Percentiles rank a stretch among this genome's conserved stretches.
Evolutionary conservation across 257 asterid genomes (phyloP).

Genomic region (Solanum sejunctum): DNA sequence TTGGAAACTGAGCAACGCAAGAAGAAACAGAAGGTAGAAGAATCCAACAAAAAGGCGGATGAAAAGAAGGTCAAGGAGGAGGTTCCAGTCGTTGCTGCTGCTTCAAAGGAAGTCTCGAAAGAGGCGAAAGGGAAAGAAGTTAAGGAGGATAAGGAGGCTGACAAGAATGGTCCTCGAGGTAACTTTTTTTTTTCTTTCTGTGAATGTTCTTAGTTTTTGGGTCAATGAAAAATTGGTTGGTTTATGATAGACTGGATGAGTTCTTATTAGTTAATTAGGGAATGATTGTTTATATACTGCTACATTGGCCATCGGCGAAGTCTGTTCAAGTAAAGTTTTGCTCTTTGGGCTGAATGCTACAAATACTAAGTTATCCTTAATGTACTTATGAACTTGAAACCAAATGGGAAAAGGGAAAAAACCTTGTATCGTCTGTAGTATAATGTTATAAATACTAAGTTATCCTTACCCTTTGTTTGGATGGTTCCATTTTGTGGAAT

Average conservation of each 20-base stretch:
- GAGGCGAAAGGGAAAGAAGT: constrained; percentile 1
- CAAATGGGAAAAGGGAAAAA: not conserved
- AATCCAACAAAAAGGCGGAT: not conserved
- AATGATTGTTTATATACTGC: not conserved
- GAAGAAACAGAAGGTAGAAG: constrained; percentile 26
- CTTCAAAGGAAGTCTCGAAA: not conserved
- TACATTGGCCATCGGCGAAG: not conserved
- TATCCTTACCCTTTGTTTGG: not conserved
- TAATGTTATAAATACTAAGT: not conserved
- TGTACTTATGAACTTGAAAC: not conserved
- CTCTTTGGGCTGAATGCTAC: not conserved
- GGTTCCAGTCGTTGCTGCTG: constrained; percentile 1
- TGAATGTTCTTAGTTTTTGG: no score
- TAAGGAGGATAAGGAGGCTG: constrained; percentile 20
- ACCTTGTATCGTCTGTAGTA: not conserved
- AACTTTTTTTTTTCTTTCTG: not conserved
- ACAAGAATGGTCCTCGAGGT: constrained; percentile 40
- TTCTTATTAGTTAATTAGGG: not conserved
- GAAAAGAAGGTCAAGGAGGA: constrained; percentile 16
- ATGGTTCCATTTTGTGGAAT: no score
- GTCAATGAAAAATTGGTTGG: not conserved
- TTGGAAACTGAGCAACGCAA: constrained; percentile 37
- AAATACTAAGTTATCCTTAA: not conserved
- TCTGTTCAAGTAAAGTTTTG: not conserved
- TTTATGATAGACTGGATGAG: not conserved